Conservation (phyloP, 495 filamentous ascomycete genomes). For the Eremomyces bilateralis region DNA sequence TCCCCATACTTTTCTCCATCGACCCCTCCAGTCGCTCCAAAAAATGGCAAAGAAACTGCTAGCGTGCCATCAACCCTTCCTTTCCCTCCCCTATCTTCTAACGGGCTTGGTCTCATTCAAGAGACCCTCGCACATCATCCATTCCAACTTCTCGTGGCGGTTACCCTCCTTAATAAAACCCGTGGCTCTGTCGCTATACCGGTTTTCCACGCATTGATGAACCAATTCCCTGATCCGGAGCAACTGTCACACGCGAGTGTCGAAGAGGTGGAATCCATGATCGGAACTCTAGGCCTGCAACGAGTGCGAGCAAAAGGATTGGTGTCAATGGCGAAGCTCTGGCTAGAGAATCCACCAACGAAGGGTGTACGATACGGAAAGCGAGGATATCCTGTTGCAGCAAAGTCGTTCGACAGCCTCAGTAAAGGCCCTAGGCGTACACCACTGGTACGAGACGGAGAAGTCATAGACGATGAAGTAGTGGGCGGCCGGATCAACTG, state of each 20-base stretch:
- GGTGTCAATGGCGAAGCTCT: slow-evolving; percentile 45
- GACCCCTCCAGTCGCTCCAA: too few relatives aligned
- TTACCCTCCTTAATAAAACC: slow-evolving; percentile 57
- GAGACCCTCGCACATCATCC: slow-evolving; percentile 52
- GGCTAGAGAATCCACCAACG: slow-evolving; percentile 41
- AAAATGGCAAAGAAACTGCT: too few relatives aligned
- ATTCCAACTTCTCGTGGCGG: slow-evolving; percentile 20
- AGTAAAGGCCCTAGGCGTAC: too few relatives aligned
- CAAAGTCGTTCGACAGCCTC: slow-evolving; percentile 26
- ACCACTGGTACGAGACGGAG: too few relatives aligned
- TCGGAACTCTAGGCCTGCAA: slow-evolving; percentile 56
- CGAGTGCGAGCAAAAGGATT: slow-evolving; percentile 36
- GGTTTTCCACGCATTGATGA: slow-evolving; percentile 45
- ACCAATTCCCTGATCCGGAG: slow-evolving; percentile 42
- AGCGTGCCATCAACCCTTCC: too few relatives aligned
- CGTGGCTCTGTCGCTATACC: slow-evolving; percentile 55
- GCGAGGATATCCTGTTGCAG: slow-evolving; percentile 35
- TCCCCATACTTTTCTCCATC: too few relatives aligned
- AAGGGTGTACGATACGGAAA: slow-evolving; percentile 39
- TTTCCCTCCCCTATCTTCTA: neutral
- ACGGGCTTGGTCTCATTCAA: slow-evolving; percentile 56
- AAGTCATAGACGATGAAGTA: slow-evolving; percentile 21
- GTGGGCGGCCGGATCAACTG: too few relatives aligned
- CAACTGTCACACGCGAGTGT: slow-evolving; percentile 36
- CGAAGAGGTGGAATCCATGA: slow-evolving; percentile 36